A percentile compares a stretch with the other conserved stretches of the same genome.
These are phyloP conservation scores for Colletotrichum sp. DNA, from an alignment of 2,329 filamentous ascomycete species.

Conservation along the genomic window DNA sequence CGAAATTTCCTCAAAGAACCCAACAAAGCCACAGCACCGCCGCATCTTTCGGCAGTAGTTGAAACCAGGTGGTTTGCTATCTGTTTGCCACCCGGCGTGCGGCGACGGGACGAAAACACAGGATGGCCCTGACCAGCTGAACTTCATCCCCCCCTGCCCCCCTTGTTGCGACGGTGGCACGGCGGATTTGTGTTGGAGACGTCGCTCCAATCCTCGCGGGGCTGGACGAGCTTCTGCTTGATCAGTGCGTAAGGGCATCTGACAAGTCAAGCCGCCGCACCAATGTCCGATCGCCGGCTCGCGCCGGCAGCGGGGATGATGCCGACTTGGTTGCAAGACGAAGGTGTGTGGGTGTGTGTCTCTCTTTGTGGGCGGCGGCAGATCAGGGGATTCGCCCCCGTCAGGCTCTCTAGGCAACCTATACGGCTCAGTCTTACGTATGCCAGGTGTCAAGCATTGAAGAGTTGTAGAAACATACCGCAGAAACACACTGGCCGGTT, in stretches of 20 bases:
- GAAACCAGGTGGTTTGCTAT: slow-evolving; percentile 1
- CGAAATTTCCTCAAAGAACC: not conserved
- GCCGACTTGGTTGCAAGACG: not conserved
- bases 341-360: not conserved
- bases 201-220: not conserved
- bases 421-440: not conserved
- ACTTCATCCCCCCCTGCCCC: not conserved
- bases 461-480: not conserved
- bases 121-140: slow-evolving; percentile 4
- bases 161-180: not conserved
- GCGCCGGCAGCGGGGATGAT: not conserved
- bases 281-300: not conserved
- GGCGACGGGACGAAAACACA: not conserved
- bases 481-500: not conserved
- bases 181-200: not conserved
- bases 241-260: not conserved
- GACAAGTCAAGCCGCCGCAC: not conserved
- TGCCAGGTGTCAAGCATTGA: not conserved
- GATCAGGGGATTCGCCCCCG: not conserved
- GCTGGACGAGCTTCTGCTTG: not conserved
- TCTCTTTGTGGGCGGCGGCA: not conserved
- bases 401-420: not conserved
- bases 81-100: slow-evolving; percentile 10
- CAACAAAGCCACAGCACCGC: not conserved
- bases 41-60: not conserved